Conservation (phyloP, 2,329 filamentous ascomycete species). For the Teratosphaeria nubilosa region DNA sequence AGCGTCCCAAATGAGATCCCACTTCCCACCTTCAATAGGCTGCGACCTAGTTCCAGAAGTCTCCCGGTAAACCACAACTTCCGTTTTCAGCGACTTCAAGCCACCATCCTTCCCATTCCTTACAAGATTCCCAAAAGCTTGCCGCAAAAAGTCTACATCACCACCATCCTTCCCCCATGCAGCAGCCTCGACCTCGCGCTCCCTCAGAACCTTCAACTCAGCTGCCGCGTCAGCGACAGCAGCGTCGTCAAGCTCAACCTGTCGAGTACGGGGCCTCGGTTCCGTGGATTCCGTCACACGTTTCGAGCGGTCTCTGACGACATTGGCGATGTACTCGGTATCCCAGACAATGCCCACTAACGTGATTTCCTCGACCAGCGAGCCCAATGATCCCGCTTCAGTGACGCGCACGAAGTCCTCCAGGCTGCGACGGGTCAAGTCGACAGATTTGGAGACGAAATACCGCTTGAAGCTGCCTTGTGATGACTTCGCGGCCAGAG, state of each 20-base stretch:
- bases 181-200: neutral
- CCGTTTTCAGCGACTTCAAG: neutral
- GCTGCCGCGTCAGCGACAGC: neutral
- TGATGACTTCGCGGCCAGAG: neutral
- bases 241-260: neutral
- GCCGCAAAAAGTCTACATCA: neutral
- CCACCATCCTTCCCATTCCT: neutral
- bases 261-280: neutral
- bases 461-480: neutral
- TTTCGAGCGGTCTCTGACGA: neutral
- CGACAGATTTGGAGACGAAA: neutral
- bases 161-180: neutral
- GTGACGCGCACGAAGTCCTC: neutral
- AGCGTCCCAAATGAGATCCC: neutral
- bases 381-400: neutral
- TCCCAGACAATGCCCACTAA: neutral
- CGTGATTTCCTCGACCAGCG: neutral
- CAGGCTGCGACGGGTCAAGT: neutral
- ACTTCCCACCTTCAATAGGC: neutral
- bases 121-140: neutral
- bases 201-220: neutral
- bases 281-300: neutral
- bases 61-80: neutral
- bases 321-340: neutral
- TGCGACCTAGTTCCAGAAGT: neutral